These are phyloP conservation scores for Leptomonas pyrrhocoris DNA, from an alignment of 208 protist species.

Conservation along the genomic window DNA sequence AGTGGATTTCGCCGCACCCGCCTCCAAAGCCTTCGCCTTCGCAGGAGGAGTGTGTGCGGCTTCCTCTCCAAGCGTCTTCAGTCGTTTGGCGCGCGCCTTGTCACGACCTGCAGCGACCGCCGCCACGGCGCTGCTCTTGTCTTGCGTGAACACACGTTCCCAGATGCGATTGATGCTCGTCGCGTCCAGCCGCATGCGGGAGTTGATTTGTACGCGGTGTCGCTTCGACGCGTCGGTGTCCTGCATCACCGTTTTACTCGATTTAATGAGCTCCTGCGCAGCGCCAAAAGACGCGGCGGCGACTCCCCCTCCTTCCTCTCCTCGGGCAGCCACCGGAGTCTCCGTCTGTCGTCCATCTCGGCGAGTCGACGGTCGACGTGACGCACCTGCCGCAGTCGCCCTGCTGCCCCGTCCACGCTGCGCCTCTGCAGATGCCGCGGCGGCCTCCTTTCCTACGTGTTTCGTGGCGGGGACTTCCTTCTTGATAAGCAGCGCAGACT, in stretches of 20 bases:
- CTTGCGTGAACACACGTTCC: conserved; percentile 28
- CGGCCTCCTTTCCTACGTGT: background rate
- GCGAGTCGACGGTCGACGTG: background rate
- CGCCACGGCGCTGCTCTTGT: conserved; percentile 6
- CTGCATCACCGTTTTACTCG: conserved; percentile 13
- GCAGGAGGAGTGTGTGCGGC: conserved; percentile 11
- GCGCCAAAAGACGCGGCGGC: background rate
- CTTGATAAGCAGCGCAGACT: conserved; percentile 16
- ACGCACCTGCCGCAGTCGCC: background rate
- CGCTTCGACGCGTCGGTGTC: conserved; percentile 25
- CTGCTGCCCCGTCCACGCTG: background rate
- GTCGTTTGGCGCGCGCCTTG: conserved; percentile 8
- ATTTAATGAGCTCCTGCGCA: background rate
- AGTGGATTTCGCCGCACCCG: background rate
- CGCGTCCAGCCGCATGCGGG: conserved; percentile 26
- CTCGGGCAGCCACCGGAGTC: too few species aligned
- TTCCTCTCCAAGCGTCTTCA: background rate
- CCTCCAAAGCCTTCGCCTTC: background rate
- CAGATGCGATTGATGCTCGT: conserved; percentile 36
- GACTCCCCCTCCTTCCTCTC: too few species aligned
- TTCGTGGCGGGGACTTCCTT: background rate
- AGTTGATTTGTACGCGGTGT: conserved; percentile 29
- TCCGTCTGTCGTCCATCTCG: background rate
- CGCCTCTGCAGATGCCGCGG: background rate
- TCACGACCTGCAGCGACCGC: conserved; percentile 1